Evolutionary conservation across 164 flowering plant species (phyloP).

Genomic region (Liriodendron chinense): DNA sequence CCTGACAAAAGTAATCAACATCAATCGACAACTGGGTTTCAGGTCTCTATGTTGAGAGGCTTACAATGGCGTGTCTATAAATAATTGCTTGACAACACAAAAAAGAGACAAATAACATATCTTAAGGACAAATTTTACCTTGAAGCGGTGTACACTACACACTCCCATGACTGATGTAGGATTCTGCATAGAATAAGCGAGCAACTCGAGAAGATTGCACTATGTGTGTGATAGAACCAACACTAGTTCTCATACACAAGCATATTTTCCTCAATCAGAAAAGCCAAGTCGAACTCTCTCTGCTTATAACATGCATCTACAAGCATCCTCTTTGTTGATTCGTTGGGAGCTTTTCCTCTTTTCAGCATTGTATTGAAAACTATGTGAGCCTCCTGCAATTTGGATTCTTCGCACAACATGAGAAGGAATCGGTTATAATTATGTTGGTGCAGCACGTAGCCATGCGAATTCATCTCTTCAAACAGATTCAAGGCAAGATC

Average conservation of each 20-base stretch:
- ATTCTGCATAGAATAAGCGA: too few species aligned
- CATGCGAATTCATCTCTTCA: slow-evolving; percentile 47
- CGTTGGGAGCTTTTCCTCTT: slow-evolving; percentile 24
- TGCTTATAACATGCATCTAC: slow-evolving; percentile 14
- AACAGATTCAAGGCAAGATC: slow-evolving; percentile 36
- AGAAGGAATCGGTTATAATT: slow-evolving; percentile 31
- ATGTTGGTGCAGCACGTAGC: slow-evolving; percentile 27
- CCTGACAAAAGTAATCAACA: too few species aligned
- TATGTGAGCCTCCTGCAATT: slow-evolving; percentile 31
- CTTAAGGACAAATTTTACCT: too few species aligned
- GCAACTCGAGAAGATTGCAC: too few species aligned
- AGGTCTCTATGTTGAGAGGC: too few species aligned
- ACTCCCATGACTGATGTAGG: too few species aligned
- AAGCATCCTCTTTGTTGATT: slow-evolving; percentile 12
- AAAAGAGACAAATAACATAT: too few species aligned
- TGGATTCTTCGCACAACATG: slow-evolving; percentile 30
- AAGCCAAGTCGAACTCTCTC: slow-evolving; percentile 13
- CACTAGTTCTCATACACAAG: slow-evolving; percentile 4
- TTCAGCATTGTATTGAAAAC: slow-evolving; percentile 26
- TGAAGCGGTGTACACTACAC: too few species aligned
- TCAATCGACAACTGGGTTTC: too few species aligned
- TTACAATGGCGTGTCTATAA: too few species aligned
- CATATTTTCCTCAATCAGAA: slow-evolving; percentile 12
- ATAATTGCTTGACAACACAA: too few species aligned
- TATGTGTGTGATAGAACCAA: too few species aligned